Percentiles rank a stretch among this genome's conserved stretches.
Conservation (phyloP, 2,329 filamentous ascomycete species). For the Fusarium anthophilum region DNA sequence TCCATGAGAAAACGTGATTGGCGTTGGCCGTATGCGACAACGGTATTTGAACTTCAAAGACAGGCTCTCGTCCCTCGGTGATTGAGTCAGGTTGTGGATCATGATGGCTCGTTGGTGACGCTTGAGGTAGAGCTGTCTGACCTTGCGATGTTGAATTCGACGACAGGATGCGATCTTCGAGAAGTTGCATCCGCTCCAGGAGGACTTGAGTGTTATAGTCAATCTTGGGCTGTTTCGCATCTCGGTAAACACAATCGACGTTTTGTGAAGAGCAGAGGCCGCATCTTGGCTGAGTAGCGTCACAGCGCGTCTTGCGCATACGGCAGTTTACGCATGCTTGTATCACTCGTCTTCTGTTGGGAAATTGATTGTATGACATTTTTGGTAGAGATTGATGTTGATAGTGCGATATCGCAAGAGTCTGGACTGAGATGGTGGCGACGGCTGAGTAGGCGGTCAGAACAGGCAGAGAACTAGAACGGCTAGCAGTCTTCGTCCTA, state of each 20-base stretch:
- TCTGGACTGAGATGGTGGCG: background rate
- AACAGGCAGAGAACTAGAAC: background rate
- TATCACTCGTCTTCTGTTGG: conserved; percentile 9
- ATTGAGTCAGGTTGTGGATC: background rate
- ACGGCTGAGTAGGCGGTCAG: background rate
- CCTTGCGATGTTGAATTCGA: accelerated
- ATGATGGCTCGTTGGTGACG: background rate
- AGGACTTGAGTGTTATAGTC: conserved; percentile 44
- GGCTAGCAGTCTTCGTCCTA: accelerated
- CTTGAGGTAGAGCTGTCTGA: accelerated
- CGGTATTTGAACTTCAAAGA: conserved; percentile 14
- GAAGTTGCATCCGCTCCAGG: conserved; percentile 44
- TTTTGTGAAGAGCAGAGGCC: conserved; percentile 41
- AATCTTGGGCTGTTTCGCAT: conserved; percentile 42
- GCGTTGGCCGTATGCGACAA: conserved; percentile 27
- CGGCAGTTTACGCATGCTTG: conserved; percentile 46
- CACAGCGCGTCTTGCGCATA: conserved; percentile 45
- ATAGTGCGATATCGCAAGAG: background rate
- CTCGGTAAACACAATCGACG: conserved; percentile 45
- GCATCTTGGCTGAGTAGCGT: conserved; percentile 43
- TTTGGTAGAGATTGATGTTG: background rate
- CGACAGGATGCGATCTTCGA: conserved; percentile 40
- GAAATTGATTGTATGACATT: conserved; percentile 18
- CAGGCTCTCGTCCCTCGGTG: background rate
- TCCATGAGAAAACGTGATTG: conserved; percentile 27